phyloP scores from a whole-genome alignment of 306 rosid species.

The Cicer pinnatifidum region DNA sequence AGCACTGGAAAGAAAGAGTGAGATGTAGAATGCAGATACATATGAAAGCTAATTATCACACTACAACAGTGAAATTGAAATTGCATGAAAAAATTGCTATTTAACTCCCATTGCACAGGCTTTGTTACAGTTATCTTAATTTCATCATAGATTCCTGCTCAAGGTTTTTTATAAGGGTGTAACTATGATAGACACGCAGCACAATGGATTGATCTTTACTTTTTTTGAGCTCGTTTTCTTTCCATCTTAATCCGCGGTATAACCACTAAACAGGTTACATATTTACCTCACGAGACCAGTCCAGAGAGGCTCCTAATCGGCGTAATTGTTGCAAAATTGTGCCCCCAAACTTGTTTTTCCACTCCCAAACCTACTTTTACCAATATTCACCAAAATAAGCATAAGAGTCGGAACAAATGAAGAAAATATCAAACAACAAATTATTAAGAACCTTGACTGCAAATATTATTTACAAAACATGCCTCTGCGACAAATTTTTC shows the following conservation, averaged over 20 bases:
- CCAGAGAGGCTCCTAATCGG: conserved; percentile 90
- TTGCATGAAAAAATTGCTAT: conserved; percentile 19
- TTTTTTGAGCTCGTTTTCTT: conserved; percentile 15
- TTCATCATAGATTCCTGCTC: background rate
- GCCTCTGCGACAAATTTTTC: conserved; percentile 78
- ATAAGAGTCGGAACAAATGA: conserved; percentile 19
- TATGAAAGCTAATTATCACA: background rate
- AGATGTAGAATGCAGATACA: conserved; percentile 30
- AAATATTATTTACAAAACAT: conserved; percentile 46
- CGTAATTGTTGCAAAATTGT: conserved; percentile 84
- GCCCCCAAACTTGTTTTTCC: conserved; percentile 87
- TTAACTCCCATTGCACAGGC: conserved; percentile 6
- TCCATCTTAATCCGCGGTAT: background rate
- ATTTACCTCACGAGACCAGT: conserved; percentile 96
- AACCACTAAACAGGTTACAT: conserved; percentile 26
- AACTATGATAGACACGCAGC: conserved; percentile 4
- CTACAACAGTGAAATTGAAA: conserved; percentile 16
- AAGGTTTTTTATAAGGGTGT: conserved; percentile 1
- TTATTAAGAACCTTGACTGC: conserved; percentile 7
- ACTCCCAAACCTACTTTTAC: conserved; percentile 81
- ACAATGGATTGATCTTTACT: background rate
- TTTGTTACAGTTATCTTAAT: conserved; percentile 20
- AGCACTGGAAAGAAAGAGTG: conserved; percentile 62
- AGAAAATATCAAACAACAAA: conserved; percentile 29
- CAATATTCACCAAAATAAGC: conserved; percentile 40